These are phyloP conservation scores for Pisolithus orientalis DNA, from an alignment of 768 basidiomycete species.

Conservation along the genomic window DNA sequence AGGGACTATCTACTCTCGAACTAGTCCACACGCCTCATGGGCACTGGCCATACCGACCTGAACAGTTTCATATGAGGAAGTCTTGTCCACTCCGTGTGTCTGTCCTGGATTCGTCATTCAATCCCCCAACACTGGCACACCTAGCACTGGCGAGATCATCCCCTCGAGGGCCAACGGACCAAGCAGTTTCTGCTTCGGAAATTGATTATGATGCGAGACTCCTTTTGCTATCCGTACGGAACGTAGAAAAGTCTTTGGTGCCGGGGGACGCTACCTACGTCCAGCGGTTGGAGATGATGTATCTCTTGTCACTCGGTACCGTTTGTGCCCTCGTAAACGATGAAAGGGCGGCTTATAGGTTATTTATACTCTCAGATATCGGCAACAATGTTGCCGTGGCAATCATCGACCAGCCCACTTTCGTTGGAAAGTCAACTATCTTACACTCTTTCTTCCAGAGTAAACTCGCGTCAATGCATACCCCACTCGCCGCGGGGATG, in stretches of 20 bases:
- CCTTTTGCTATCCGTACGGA: conserved; percentile 76
- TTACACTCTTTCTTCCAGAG: conserved; percentile 47
- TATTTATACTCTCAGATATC: conserved; percentile 1
- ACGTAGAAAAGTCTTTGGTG: conserved; percentile 77
- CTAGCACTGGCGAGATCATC: conserved; percentile 58
- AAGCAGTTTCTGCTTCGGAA: conserved; percentile 1
- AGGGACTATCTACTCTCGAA: conserved; percentile 44
- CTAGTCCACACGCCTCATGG: conserved; percentile 56
- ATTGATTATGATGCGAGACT: conserved; percentile 64
- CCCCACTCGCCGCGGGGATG: neutral
- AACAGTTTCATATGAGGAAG: conserved; percentile 1
- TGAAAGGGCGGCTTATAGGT: neutral
- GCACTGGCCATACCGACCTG: conserved; percentile 55
- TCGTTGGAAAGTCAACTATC: conserved; percentile 70
- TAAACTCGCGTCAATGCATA: conserved; percentile 10
- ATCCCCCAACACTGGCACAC: conserved; percentile 87
- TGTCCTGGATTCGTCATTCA: conserved; percentile 89
- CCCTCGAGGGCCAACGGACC: neutral
- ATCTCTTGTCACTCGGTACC: conserved; percentile 51
- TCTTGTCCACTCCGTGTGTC: conserved; percentile 42
- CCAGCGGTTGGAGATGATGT: conserved; percentile 89
- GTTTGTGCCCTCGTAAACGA: neutral
- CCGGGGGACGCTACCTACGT: conserved; percentile 63
- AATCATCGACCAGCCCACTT: conserved; percentile 82
- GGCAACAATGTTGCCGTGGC: conserved; percentile 62